A percentile compares a stretch with the other conserved stretches of the same genome.
phyloP scores from a whole-genome alignment of 139 green algal genomes.

The Haematococcus lacustris region DNA sequence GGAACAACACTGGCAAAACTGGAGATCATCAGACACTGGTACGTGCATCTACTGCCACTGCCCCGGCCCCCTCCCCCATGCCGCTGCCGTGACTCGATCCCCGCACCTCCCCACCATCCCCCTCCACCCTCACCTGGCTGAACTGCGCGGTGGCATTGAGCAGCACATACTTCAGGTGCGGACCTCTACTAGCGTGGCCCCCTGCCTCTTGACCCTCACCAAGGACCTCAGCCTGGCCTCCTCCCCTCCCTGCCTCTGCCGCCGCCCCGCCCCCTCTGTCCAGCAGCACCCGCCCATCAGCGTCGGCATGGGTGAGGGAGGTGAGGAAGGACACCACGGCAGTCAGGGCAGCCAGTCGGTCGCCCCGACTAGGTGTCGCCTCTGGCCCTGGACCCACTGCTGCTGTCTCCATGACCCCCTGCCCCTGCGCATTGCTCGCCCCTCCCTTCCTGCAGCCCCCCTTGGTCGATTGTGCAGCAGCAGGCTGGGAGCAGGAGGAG shows the following conservation, averaged over 20 bases:
- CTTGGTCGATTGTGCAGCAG: conserved; percentile 5
- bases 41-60: no score
- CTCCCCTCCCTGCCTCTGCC: conserved; percentile 1
- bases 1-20: no score
- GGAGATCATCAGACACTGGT: no score
- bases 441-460: background rate
- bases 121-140: conserved; percentile 25
- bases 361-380: no score
- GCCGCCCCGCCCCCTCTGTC: conserved; percentile 17
- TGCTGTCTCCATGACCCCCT: background rate
- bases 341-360: conserved; percentile 38
- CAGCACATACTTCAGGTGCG: conserved; percentile 68
- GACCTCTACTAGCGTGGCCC: background rate
- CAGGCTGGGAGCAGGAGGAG: background rate
- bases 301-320: conserved; percentile 70
- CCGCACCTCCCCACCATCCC: no score
- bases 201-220: background rate
- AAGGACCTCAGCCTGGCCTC: background rate
- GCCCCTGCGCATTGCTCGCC: background rate
- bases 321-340: conserved; percentile 64
- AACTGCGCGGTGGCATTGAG: conserved; percentile 88
- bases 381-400: no score
- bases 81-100: no score
- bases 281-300: conserved; percentile 82
- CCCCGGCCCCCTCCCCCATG: no score